A percentile compares a stretch with the other conserved stretches of the same genome.
Evolutionary conservation across 2,329 filamentous ascomycete genomes (phyloP).

Genomic region (Monosporascus sp.): DNA sequence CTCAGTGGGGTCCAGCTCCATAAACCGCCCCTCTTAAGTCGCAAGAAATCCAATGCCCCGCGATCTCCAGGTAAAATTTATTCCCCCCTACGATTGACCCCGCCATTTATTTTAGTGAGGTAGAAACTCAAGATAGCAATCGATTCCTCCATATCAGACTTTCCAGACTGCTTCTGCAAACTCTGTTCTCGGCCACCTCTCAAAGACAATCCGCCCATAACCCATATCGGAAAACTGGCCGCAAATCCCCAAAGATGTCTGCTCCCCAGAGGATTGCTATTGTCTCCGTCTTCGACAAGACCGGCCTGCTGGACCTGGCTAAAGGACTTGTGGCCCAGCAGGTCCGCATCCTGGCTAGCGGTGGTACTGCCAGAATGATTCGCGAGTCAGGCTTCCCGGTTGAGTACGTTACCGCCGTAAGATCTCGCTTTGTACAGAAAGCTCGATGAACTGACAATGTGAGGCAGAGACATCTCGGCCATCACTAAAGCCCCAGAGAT

Average conservation of each 20-base stretch:
- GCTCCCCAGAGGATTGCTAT: slow-evolving; percentile 66
- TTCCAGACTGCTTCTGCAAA: neutral
- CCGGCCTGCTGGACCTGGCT: slow-evolving; percentile 84
- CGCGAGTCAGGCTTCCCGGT: slow-evolving; percentile 93
- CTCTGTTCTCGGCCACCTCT: neutral
- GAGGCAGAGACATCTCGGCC: slow-evolving; percentile 80
- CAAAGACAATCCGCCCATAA: neutral
- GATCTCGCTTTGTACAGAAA: neutral
- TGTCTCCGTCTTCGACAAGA: slow-evolving; percentile 98
- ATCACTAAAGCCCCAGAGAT: slow-evolving; percentile 98
- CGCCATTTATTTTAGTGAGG: neutral
- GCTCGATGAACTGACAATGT: slow-evolving; percentile 11
- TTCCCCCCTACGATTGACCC: neutral
- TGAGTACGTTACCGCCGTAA: slow-evolving; percentile 56
- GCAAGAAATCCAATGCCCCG: neutral
- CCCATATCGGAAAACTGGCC: slow-evolving; percentile 1
- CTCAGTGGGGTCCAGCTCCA: neutral
- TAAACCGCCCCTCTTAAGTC: neutral
- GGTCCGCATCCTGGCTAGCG: slow-evolving; percentile 89
- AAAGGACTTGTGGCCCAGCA: slow-evolving; percentile 85
- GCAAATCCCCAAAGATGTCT: slow-evolving; percentile 24
- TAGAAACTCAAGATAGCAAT: too few relatives aligned
- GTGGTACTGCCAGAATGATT: slow-evolving; percentile 93
- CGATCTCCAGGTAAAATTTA: neutral
- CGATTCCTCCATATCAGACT: neutral